Conservation (phyloP, 352 stramenopile genomes). For the Phytophthora colocasiae region DNA sequence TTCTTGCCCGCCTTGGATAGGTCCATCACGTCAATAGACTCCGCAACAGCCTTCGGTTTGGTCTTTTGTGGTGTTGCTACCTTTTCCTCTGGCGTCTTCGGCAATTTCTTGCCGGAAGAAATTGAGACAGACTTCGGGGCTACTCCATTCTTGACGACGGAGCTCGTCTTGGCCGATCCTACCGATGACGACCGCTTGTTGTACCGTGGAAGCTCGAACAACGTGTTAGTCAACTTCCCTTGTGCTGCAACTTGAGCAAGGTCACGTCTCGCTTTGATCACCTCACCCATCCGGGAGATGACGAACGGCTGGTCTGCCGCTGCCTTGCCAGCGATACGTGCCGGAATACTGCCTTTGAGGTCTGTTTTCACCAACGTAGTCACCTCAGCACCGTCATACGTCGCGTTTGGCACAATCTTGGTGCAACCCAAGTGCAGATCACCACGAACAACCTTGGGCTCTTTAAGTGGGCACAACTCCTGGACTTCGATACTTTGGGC, state of each 20-base stretch:
- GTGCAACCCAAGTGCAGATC: slow-evolving; percentile 72
- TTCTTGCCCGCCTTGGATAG: slow-evolving; percentile 36
- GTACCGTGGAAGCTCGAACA: slow-evolving; percentile 36
- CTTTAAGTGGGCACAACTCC: slow-evolving; percentile 62
- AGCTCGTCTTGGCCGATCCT: slow-evolving; percentile 14
- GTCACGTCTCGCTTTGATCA: slow-evolving; percentile 62
- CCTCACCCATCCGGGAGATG: slow-evolving; percentile 57
- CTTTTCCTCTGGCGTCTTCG: slow-evolving; percentile 1
- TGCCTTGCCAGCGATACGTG: slow-evolving; percentile 66
- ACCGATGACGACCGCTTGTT: slow-evolving; percentile 25
- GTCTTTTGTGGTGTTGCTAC: background rate
- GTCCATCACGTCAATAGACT: slow-evolving; percentile 28
- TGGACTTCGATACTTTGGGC: slow-evolving; percentile 71
- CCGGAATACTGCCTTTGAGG: slow-evolving; percentile 73
- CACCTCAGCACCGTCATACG: slow-evolving; percentile 65
- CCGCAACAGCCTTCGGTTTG: slow-evolving; percentile 5
- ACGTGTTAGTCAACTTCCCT: slow-evolving; percentile 59
- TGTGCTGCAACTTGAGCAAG: slow-evolving; percentile 37
- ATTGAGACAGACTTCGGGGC: slow-evolving; percentile 1
- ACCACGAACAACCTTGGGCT: slow-evolving; percentile 72
- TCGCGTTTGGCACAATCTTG: slow-evolving; percentile 69
- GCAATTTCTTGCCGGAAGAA: slow-evolving; percentile 7
- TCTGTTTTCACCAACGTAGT: slow-evolving; percentile 80
- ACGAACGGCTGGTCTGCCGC: slow-evolving; percentile 73
- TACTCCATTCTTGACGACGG: slow-evolving; percentile 9